A percentile compares a stretch with the other conserved stretches of the same genome.
Evolutionary conservation across 148 eudicot species (phyloP).

Genomic region (Chenopodium formosanum): DNA sequence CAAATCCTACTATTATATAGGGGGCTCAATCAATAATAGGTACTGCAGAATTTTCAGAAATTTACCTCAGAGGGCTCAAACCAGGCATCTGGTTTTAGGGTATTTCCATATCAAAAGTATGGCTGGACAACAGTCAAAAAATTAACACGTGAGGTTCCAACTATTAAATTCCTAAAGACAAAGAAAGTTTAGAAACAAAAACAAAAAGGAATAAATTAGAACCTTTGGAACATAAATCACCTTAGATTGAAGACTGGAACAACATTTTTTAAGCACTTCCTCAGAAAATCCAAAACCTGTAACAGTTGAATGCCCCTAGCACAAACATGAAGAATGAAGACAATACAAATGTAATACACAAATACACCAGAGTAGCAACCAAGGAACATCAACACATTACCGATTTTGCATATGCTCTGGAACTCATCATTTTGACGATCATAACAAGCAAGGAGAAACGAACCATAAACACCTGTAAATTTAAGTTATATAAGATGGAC

Average conservation of each 20-base stretch:
- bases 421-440: slow-evolving; percentile 79
- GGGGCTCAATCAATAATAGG: neutral
- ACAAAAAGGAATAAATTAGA: slow-evolving; percentile 9
- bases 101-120: slow-evolving; percentile 74
- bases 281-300: slow-evolving; percentile 93
- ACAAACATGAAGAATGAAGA: slow-evolving; percentile 27
- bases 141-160: slow-evolving; percentile 9
- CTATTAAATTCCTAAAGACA: neutral
- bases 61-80: slow-evolving; percentile 90
- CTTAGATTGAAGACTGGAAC: slow-evolving; percentile 76
- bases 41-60: slow-evolving; percentile 4
- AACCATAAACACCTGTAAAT: slow-evolving; percentile 78
- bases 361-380: neutral
- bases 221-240: slow-evolving; percentile 87
- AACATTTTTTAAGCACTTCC: slow-evolving; percentile 71
- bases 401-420: slow-evolving; percentile 95
- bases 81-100: slow-evolving; percentile 87
- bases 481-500: slow-evolving; percentile 16
- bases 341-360: slow-evolving; percentile 1
- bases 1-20: neutral
- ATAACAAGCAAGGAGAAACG: slow-evolving; percentile 97
- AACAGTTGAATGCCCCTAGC: slow-evolving; percentile 15
- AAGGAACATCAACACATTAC: slow-evolving; percentile 33
- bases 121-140: slow-evolving; percentile 47
- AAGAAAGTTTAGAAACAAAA: neutral